Evolutionary conservation across 2,329 filamentous ascomycete species (phyloP).

Genomic region (Fonsecaea multimorphosa): DNA sequence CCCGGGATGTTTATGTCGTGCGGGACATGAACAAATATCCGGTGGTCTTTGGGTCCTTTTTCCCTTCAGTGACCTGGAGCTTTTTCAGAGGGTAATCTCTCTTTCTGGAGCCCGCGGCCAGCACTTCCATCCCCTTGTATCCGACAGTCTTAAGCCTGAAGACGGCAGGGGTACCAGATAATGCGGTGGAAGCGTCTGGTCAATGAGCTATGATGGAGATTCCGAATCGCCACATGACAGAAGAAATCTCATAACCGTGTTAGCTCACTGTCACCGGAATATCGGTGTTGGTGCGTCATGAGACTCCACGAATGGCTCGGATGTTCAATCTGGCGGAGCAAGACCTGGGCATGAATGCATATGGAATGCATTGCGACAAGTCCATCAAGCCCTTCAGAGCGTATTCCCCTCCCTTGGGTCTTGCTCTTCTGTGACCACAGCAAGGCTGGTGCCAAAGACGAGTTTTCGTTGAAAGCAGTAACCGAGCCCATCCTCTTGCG

Average conservation of each 20-base stretch:
- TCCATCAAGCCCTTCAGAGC: not conserved
- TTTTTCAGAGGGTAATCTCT: not conserved
- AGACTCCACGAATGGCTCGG: not conserved
- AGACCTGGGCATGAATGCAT: not conserved
- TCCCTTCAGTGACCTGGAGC: not conserved
- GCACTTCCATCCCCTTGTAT: not conserved
- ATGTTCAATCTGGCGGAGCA: not conserved
- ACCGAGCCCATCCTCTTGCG: not conserved
- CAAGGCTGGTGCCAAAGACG: not conserved
- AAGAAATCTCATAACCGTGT: not conserved
- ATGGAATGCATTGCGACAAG: not conserved
- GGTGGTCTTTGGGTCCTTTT: too few species aligned
- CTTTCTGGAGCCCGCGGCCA: not conserved
- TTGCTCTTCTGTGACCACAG: not conserved
- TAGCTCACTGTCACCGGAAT: not conserved
- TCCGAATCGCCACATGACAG: not conserved
- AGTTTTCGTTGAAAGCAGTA: not conserved
- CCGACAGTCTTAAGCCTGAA: not conserved
- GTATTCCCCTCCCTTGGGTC: not conserved
- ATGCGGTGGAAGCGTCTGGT: not conserved
- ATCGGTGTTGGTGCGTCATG: not conserved
- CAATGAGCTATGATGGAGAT: not conserved
- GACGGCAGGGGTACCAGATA: not conserved
- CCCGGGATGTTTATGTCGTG: not conserved
- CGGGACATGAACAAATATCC: not conserved